phyloP scores from a whole-genome alignment of 805 yeast genomes.

The Dipodascus albidus region DNA sequence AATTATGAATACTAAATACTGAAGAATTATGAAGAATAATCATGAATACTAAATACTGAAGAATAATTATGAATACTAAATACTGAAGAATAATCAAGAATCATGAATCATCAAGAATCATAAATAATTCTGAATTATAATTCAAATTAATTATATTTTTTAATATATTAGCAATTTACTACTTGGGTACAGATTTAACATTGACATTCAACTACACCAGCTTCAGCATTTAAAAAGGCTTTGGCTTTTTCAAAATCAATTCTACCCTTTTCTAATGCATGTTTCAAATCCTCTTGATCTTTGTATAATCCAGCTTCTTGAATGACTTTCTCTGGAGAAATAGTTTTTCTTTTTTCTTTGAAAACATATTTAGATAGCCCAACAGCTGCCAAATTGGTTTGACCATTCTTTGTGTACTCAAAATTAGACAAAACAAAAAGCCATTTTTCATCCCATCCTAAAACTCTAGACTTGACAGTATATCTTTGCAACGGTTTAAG shows the following conservation, averaged over 20 bases:
- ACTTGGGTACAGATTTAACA: no score
- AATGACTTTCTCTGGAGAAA: slow-evolving; percentile 52
- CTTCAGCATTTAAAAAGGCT: slow-evolving; percentile 16
- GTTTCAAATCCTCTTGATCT: slow-evolving; percentile 24
- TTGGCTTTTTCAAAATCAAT: slow-evolving; percentile 18
- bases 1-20: no score
- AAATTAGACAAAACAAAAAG: slow-evolving; percentile 59
- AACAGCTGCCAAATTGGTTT: slow-evolving; percentile 38
- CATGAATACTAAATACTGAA: no score
- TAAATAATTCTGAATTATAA: no score
- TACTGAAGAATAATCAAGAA: no score
- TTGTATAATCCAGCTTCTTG: slow-evolving; percentile 43
- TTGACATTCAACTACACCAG: slow-evolving; percentile 8
- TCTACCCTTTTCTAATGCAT: slow-evolving; percentile 13
- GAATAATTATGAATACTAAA: no score
- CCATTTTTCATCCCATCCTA: slow-evolving; percentile 89
- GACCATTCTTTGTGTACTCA: slow-evolving; percentile 26
- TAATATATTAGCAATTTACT: no score
- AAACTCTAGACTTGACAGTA: slow-evolving; percentile 42
- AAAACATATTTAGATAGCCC: slow-evolving; percentile 72
- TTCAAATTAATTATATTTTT: no score
- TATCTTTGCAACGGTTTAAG: slow-evolving; percentile 56
- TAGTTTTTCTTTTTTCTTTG: slow-evolving; percentile 66
- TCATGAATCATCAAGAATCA: no score
- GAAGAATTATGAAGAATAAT: no score